phyloP scores from a whole-genome alignment of 768 basidiomycete genomes.

The Leccinellum luteum region DNA sequence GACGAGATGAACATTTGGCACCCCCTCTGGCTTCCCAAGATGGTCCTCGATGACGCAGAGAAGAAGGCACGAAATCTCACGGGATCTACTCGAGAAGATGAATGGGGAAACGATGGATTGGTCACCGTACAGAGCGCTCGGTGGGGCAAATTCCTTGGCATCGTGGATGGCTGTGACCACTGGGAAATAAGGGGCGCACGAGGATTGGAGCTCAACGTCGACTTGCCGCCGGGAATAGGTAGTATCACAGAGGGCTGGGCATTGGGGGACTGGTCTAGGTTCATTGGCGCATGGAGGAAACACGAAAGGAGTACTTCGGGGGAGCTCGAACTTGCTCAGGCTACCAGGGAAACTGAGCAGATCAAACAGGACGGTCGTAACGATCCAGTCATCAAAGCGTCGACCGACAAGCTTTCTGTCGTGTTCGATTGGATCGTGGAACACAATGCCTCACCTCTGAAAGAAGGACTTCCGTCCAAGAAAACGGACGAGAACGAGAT shows the following conservation, averaged over 20 bases:
- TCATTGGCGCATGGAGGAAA: slow-evolving; percentile 60
- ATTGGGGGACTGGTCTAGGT: slow-evolving; percentile 56
- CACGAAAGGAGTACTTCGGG: slow-evolving; percentile 45
- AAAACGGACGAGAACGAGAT: slow-evolving; percentile 46
- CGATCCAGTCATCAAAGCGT: slow-evolving; percentile 60
- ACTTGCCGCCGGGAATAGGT: slow-evolving; percentile 52
- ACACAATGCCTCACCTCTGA: slow-evolving; percentile 34
- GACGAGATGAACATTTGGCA: slow-evolving; percentile 74
- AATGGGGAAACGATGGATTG: slow-evolving; percentile 89
- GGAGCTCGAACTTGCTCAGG: slow-evolving; percentile 30
- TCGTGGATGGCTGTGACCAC: slow-evolving; percentile 88
- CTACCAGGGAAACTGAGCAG: slow-evolving; percentile 14
- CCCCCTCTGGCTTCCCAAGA: slow-evolving; percentile 95
- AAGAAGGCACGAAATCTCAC: slow-evolving; percentile 49
- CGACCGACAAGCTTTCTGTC: slow-evolving; percentile 68
- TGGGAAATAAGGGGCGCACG: slow-evolving; percentile 93
- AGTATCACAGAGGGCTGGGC: slow-evolving; percentile 42
- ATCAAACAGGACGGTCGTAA: slow-evolving; percentile 32
- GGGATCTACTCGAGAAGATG: slow-evolving; percentile 38
- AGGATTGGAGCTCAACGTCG: slow-evolving; percentile 67
- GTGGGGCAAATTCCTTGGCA: slow-evolving; percentile 96
- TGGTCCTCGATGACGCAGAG: slow-evolving; percentile 87
- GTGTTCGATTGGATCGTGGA: slow-evolving; percentile 82
- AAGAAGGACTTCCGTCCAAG: slow-evolving; percentile 15
- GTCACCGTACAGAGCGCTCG: slow-evolving; percentile 89